Evolutionary conservation across 305 asterid genomes (phyloP).

Genomic region (Withania somnifera): DNA sequence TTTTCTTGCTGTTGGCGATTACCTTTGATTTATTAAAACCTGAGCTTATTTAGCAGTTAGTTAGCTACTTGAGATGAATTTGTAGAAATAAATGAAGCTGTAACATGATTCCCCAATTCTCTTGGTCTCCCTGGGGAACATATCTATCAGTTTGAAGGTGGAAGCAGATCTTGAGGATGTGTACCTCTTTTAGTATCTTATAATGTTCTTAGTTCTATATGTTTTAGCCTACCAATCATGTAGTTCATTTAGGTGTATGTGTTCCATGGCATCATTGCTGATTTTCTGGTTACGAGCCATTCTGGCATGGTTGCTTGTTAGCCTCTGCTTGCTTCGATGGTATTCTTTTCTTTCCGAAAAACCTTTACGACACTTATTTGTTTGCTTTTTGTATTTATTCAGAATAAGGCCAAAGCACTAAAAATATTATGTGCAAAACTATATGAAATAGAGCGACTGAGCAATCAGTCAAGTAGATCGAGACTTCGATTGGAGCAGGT

Average conservation of each 20-base stretch:
- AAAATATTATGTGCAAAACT: conserved; percentile 77
- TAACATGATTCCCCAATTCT: background rate
- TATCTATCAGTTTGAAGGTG: background rate
- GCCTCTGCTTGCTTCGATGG: background rate
- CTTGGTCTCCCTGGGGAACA: background rate
- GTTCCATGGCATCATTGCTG: background rate
- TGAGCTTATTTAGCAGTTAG: background rate
- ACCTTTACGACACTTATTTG: background rate
- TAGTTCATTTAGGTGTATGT: background rate
- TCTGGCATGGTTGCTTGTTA: background rate
- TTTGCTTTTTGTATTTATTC: conserved; percentile 10
- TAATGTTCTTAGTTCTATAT: background rate
- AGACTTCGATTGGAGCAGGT: conserved; percentile 82
- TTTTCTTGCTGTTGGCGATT: background rate
- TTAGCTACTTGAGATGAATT: background rate
- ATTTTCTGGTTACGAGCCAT: background rate
- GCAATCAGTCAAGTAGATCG: conserved; percentile 54
- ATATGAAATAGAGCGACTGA: conserved; percentile 71
- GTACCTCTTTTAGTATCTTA: background rate
- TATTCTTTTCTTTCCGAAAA: no score
- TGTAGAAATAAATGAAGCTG: background rate
- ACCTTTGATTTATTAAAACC: background rate
- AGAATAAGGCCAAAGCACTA: conserved; percentile 94
- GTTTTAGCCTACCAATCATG: background rate
- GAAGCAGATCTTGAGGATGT: background rate